phyloP scores from a whole-genome alignment of 2,329 filamentous ascomycete genomes.

The Xylariomycetidae sp. region DNA sequence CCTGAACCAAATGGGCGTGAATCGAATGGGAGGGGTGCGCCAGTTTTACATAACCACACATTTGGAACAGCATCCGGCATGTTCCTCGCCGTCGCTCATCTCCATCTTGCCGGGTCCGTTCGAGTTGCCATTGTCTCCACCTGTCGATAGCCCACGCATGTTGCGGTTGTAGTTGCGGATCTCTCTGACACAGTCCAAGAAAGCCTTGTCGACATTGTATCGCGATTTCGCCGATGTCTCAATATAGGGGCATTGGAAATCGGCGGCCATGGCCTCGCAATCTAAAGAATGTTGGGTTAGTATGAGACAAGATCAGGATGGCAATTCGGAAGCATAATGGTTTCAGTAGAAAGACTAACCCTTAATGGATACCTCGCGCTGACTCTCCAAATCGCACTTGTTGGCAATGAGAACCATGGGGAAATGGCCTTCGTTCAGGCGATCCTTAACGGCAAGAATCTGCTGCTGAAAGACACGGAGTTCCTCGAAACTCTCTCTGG shows the following conservation, averaged over 20 bases:
- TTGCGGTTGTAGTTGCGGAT: conserved; percentile 98
- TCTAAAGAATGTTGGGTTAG: conserved; percentile 74
- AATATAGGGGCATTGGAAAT: conserved; percentile 95
- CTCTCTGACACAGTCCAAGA: conserved; percentile 97
- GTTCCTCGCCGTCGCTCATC: conserved; percentile 63
- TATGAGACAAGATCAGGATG: conserved; percentile 7
- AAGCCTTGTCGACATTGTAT: conserved; percentile 97
- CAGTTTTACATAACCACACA: conserved; percentile 88
- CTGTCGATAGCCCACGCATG: conserved; percentile 81
- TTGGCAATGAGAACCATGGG: conserved; percentile 98
- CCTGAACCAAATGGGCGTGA: too few species aligned
- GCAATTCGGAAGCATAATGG: too few species aligned
- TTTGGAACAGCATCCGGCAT: conserved; percentile 76
- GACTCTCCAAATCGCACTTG: conserved; percentile 95
- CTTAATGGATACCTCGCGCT: conserved; percentile 87
- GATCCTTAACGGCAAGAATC: conserved; percentile 97
- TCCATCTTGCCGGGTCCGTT: conserved; percentile 72
- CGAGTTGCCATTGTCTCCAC: conserved; percentile 57
- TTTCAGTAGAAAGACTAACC: conserved; percentile 57
- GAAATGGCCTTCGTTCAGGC: conserved; percentile 76
- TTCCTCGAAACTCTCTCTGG: conserved; percentile 95
- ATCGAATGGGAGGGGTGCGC: too few species aligned
- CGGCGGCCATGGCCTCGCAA: conserved; percentile 53
- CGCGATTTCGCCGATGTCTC: conserved; percentile 98
- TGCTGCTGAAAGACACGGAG: conserved; percentile 99